These are phyloP conservation scores for Kluyveromyces starmeri DNA, from an alignment of 805 yeast species.

Conservation along the genomic window DNA sequence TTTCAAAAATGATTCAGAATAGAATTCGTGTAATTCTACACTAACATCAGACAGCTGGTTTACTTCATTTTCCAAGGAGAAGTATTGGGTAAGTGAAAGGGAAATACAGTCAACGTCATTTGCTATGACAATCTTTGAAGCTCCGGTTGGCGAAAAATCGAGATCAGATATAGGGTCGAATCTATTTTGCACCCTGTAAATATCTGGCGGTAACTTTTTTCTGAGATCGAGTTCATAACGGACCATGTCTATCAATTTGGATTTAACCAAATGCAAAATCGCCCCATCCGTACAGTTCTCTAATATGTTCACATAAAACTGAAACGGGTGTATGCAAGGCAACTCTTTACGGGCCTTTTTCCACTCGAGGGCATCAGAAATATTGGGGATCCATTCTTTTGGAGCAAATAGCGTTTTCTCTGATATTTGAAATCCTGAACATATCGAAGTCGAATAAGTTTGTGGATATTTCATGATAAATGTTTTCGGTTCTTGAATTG, in stretches of 20 bases:
- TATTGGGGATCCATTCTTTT: conserved; percentile 43
- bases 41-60: conserved; percentile 3
- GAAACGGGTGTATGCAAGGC: conserved; percentile 46
- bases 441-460: conserved; percentile 41
- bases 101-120: conserved; percentile 27
- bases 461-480: conserved; percentile 49
- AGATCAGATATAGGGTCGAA: conserved; percentile 46
- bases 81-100: conserved; percentile 28
- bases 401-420: conserved; percentile 55
- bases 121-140: conserved; percentile 42
- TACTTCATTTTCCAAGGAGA: conserved; percentile 10
- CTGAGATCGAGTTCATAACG: conserved; percentile 39
- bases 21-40: conserved; percentile 38
- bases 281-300: conserved; percentile 32
- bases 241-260: conserved; percentile 29
- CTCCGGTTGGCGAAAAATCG: conserved; percentile 41
- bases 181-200: conserved; percentile 30
- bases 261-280: conserved; percentile 29
- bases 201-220: conserved; percentile 24
- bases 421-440: conserved; percentile 47
- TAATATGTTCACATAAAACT: conserved; percentile 40
- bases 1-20: conserved; percentile 34
- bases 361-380: conserved; percentile 45
- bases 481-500: conserved; percentile 56
- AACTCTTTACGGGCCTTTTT: conserved; percentile 36